A percentile compares a stretch with the other conserved stretches of the same genome.
Evolutionary conservation across 2,329 filamentous ascomycete genomes (phyloP).

Genomic region (Xylariomycetidae sp.): DNA sequence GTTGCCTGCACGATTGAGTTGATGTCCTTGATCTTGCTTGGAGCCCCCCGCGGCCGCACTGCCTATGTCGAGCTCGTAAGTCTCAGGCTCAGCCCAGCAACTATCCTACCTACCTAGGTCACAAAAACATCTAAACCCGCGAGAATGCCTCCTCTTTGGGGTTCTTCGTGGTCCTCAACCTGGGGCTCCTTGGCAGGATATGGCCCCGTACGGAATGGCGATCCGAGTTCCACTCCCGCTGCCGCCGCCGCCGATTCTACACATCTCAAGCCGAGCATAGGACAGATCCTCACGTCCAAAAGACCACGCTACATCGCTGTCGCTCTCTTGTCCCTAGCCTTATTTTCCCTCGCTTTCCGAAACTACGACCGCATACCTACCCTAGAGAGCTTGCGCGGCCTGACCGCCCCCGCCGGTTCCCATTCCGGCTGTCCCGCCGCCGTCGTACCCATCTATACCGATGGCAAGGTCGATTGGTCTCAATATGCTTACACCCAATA

Average conservation of each 20-base stretch:
- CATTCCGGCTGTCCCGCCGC: slow-evolving; percentile 19
- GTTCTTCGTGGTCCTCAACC: too few relatives aligned
- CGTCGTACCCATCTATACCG: slow-evolving; percentile 17
- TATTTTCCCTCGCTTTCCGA: slow-evolving; percentile 24
- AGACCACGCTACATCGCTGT: slow-evolving; percentile 24
- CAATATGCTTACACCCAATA: slow-evolving; percentile 46
- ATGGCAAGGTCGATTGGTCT: slow-evolving; percentile 33
- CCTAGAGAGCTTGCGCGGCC: slow-evolving; percentile 19
- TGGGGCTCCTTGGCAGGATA: slow-evolving; percentile 22
- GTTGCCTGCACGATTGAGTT: slow-evolving; percentile 22
- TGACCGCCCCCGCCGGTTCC: slow-evolving; percentile 5
- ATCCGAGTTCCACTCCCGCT: slow-evolving; percentile 11
- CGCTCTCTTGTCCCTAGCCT: slow-evolving; percentile 16
- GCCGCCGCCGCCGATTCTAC: slow-evolving; percentile 15
- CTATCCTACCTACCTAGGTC: too few relatives aligned
- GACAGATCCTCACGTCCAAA: slow-evolving; percentile 32
- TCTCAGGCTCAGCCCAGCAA: too few relatives aligned
- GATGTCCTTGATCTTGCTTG: too few relatives aligned
- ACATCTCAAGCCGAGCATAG: slow-evolving; percentile 29
- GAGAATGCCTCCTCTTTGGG: too few relatives aligned
- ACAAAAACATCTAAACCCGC: too few relatives aligned
- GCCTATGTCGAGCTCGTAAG: too few relatives aligned
- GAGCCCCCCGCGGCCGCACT: too few relatives aligned
- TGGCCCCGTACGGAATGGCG: slow-evolving; percentile 17
- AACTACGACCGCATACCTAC: slow-evolving; percentile 26